Percentiles rank a stretch among this genome's conserved stretches.
Conservation (phyloP, 176 grass and related monocot species). For the Eleusine indica region DNA sequence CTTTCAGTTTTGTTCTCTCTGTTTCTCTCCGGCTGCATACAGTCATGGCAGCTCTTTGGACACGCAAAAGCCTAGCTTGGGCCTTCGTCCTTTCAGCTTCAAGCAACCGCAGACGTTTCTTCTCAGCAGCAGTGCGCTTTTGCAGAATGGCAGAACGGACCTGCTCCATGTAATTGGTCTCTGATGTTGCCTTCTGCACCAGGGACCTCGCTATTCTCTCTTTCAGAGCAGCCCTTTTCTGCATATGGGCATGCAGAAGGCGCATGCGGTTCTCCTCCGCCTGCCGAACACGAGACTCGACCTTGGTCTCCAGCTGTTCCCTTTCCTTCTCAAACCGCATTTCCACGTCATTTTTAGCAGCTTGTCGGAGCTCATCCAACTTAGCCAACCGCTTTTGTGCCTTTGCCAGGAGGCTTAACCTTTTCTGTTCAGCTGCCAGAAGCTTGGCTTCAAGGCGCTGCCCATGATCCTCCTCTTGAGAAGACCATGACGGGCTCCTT, state of each 20-base stretch:
- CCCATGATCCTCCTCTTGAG: constrained; percentile 91
- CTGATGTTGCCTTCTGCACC: constrained; percentile 57
- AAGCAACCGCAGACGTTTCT: constrained; percentile 76
- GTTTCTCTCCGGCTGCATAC: constrained; percentile 80
- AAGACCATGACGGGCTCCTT: constrained; percentile 93
- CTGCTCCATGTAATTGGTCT: constrained; percentile 78
- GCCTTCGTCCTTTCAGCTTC: constrained; percentile 87
- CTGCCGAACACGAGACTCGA: constrained; percentile 88
- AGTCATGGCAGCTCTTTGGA: constrained; percentile 60
- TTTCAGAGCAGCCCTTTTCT: constrained; percentile 67
- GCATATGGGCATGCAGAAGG: constrained; percentile 62
- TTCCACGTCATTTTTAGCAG: constrained; percentile 79
- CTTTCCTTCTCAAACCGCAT: constrained; percentile 89
- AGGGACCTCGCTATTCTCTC: constrained; percentile 81
- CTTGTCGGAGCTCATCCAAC: constrained; percentile 86
- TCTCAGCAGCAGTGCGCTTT: constrained; percentile 85
- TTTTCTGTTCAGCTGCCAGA: constrained; percentile 95
- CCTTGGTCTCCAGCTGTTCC: constrained; percentile 80
- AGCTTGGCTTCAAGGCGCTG: constrained; percentile 88
- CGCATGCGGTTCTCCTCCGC: constrained; percentile 85
- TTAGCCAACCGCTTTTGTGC: constrained; percentile 73
- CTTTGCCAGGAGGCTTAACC: constrained; percentile 83
- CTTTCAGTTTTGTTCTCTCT: constrained; percentile 79
- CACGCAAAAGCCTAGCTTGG: constrained; percentile 68
- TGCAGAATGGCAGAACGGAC: constrained; percentile 76